Evolutionary conservation across 1,139 yeast species (phyloP).

Genomic region (Pichia sp.): DNA sequence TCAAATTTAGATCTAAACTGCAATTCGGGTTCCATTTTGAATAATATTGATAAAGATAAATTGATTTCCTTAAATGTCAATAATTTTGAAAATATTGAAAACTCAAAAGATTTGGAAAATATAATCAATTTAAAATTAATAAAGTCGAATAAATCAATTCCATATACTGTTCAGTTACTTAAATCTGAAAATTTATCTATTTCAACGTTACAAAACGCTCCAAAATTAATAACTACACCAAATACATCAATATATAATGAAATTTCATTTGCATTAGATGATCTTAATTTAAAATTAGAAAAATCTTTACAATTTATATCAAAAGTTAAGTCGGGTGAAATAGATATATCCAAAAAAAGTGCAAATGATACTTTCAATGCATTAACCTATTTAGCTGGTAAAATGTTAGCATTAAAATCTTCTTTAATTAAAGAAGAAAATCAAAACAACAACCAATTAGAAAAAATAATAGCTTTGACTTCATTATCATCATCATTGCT

Average conservation of each 20-base stretch:
- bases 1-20: background rate
- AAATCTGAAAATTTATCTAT: conserved; percentile 8
- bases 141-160: background rate
- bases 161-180: background rate
- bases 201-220: conserved; percentile 4
- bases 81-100: background rate
- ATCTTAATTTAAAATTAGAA: conserved; percentile 4
- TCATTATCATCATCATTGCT: conserved; percentile 10
- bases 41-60: background rate
- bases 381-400: conserved; percentile 3
- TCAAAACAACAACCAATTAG: background rate
- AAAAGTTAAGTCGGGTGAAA: conserved; percentile 5
- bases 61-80: background rate
- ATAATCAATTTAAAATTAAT: background rate
- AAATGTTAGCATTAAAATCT: background rate
- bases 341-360: conserved; percentile 2
- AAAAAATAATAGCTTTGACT: conserved; percentile 3
- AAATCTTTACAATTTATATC: conserved; percentile 8
- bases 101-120: background rate
- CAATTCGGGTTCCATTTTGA: background rate
- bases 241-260: background rate
- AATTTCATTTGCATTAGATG: conserved; percentile 1
- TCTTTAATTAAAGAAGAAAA: background rate
- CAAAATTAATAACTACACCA: background rate
- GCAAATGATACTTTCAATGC: conserved; percentile 1